Conservation (phyloP, 192 early-diverging fungal species). For the Podila minutissima region DNA sequence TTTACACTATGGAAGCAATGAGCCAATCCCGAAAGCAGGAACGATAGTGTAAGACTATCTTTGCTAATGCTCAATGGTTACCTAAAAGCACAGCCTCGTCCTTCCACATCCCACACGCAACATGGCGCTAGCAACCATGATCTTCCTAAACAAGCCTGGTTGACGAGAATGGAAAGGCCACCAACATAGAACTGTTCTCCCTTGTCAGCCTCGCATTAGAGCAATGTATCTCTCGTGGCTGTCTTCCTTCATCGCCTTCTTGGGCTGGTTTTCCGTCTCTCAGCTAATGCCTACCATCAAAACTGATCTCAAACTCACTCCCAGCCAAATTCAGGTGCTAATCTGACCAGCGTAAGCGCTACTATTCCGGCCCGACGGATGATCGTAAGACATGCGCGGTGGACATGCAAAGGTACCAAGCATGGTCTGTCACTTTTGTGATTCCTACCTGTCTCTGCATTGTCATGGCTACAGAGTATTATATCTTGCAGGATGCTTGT, state of each 20-base stretch:
- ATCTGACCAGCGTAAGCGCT: slow-evolving; percentile 64
- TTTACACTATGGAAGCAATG: too few species aligned
- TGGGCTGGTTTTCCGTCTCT: slow-evolving; percentile 70
- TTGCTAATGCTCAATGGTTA: background rate
- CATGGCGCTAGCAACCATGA: slow-evolving; percentile 21
- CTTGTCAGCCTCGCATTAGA: slow-evolving; percentile 46
- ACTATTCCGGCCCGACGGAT: slow-evolving; percentile 66
- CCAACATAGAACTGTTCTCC: slow-evolving; percentile 43
- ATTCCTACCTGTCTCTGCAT: slow-evolving; percentile 49
- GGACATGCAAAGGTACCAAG: slow-evolving; percentile 4
- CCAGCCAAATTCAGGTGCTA: slow-evolving; percentile 53
- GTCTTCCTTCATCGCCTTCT: slow-evolving; percentile 54
- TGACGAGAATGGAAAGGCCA: slow-evolving; percentile 45
- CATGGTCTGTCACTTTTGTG: slow-evolving; percentile 62
- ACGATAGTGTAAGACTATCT: background rate
- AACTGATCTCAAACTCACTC: slow-evolving; percentile 60
- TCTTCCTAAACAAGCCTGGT: slow-evolving; percentile 33
- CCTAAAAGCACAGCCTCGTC: background rate
- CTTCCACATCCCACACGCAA: background rate
- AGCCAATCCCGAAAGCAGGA: background rate
- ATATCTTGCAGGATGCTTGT: slow-evolving; percentile 56
- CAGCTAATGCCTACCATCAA: slow-evolving; percentile 65
- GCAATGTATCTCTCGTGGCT: slow-evolving; percentile 53
- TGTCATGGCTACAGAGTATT: slow-evolving; percentile 31
- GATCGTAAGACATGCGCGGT: slow-evolving; percentile 13